Base-by-base conservation (phyloP, 495 filamentous ascomycete genomes). In the Staphylotrichum tortipilum region DNA sequence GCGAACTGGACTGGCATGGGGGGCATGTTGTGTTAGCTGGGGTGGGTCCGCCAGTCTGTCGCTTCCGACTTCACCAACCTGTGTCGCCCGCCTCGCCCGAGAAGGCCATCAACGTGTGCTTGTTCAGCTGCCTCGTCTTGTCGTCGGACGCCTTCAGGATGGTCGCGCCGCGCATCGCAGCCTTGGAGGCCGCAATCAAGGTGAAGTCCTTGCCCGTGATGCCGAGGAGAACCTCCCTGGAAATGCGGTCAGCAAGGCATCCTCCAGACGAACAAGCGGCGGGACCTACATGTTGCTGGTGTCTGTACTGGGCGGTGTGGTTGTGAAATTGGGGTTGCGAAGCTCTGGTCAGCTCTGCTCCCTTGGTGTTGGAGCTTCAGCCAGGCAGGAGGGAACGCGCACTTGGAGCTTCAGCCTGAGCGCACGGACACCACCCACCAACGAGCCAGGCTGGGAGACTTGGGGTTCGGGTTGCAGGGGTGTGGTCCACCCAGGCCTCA, bases 201-300 rank as follows among this genome's bases (percentile, higher is more conserved):
- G 89, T 90, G 72, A 95, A 99, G 79, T 99, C 92, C 76, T 91
- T 92, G 74, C 92, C 94, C 31, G 92, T 95, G 67, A 99, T 94
- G 49, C 92, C 92, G 50, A 99, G 80, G 68, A 99, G 77, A 67
- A 97, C 88, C 82, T 99, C 92, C 92, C 89, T 98, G 38, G 19
- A 45, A 50, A 17, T 3, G 39, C 15, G 19, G 42, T 51, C 18
- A 51, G 49, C 26, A 4, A 8, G 6, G 7, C 4, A 11, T 7
- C n/a, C 3, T 1, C 8, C 4, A 17, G 2, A 11, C 5, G n/a
- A n/a, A n/a, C n/a, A n/a, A n/a, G n/a, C n/a, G n/a, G 11, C 3
- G 23, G 15, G 15, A 34, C 58, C 28, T 49, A 62, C 59, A 62
- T 62, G 2, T 54, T 57, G 30, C 44, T 37, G 40, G 18, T 53